Percentiles rank a stretch among this genome's conserved stretches.
Evolutionary conservation across 2,329 filamentous ascomycete genomes (phyloP).

Genomic region (Xylogone sp.): DNA sequence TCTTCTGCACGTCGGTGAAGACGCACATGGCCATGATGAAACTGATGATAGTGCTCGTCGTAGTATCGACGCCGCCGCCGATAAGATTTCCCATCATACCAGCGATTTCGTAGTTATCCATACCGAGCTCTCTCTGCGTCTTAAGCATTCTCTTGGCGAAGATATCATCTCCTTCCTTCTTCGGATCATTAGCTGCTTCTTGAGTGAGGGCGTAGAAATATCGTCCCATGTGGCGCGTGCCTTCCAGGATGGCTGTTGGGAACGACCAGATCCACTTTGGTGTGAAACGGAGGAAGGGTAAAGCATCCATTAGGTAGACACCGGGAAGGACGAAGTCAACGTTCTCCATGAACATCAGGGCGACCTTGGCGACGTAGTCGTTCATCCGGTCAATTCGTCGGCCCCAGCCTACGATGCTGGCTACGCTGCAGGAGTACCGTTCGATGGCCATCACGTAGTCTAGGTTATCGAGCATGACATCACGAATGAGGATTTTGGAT

Average conservation of each 20-base stretch:
- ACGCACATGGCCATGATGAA: conserved; percentile 2
- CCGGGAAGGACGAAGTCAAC: background rate
- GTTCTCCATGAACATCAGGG: background rate
- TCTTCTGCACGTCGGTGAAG: conserved; percentile 37
- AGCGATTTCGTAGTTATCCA: conserved; percentile 25
- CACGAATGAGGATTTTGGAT: background rate
- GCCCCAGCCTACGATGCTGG: background rate
- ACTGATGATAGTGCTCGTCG: conserved; percentile 4
- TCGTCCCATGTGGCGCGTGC: background rate
- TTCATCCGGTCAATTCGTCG: background rate
- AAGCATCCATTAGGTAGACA: background rate
- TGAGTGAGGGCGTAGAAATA: background rate
- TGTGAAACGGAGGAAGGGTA: background rate
- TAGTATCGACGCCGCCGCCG: conserved; percentile 31
- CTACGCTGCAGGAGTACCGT: background rate
- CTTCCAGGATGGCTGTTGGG: background rate
- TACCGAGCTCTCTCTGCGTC: background rate
- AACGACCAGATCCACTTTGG: background rate
- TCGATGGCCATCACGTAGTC: background rate
- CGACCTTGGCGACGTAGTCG: background rate
- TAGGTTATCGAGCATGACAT: background rate
- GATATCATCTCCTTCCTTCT: conserved; percentile 29
- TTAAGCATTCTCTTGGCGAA: background rate
- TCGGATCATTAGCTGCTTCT: conserved; percentile 1
- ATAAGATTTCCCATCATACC: conserved; percentile 37